Evolutionary conservation across 495 filamentous ascomycete genomes (phyloP).

Genomic region (Bombardia bombarda): DNA sequence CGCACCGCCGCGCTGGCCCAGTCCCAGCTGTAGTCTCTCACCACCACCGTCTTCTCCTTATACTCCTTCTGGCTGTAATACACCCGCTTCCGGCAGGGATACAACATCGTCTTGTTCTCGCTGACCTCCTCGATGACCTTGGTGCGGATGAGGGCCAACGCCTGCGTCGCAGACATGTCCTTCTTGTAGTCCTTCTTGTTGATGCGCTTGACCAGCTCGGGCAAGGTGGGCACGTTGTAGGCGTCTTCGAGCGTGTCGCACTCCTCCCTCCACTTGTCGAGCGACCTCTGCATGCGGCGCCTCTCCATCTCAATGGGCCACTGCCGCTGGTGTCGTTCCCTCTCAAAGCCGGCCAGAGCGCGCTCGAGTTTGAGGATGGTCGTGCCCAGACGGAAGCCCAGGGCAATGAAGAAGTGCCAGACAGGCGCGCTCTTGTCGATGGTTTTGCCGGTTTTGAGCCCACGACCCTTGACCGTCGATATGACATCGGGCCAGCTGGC

Average conservation of each 20-base stretch:
- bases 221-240: not conserved
- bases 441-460: not conserved
- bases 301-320: not conserved
- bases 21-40: conserved; percentile 18
- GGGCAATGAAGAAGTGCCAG: conserved; percentile 15
- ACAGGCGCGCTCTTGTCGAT: not conserved
- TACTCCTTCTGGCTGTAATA: not conserved
- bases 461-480: not conserved
- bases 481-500: conserved; percentile 5
- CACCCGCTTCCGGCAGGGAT: conserved; percentile 5
- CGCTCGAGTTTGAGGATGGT: conserved; percentile 9
- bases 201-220: conserved; percentile 2
- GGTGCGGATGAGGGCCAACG: conserved; percentile 7
- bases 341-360: no score
- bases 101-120: conserved; percentile 19
- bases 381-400: conserved; percentile 18
- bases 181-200: not conserved
- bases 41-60: not conserved
- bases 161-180: not conserved
- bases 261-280: conserved; percentile 2
- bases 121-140: conserved; percentile 17
- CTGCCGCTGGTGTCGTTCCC: no score
- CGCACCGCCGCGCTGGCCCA: conserved; percentile 7
- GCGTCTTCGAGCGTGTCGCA: not conserved
- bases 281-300: not conserved